Evolutionary conservation across 2,329 filamentous ascomycete genomes (phyloP).

Genomic region (Xylaria sp.): DNA sequence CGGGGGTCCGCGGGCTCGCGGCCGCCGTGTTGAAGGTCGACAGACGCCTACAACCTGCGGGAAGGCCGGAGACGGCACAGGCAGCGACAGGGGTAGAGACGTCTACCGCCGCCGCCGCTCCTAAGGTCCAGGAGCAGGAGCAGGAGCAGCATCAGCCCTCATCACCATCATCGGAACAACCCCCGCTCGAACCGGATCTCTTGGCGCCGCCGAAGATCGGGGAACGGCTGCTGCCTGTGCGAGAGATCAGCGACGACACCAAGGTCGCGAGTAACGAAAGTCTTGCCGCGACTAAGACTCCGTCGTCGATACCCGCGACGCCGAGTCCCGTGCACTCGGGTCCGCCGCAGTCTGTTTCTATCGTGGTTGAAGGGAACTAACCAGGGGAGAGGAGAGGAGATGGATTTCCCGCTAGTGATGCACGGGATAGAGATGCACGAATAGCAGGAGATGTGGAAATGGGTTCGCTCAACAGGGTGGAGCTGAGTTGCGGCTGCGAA

Average conservation of each 20-base stretch:
- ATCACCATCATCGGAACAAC: constrained; percentile 10
- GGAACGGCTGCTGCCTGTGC: constrained; percentile 40
- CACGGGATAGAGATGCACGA: neutral
- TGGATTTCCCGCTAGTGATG: no score
- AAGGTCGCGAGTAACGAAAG: constrained; percentile 42
- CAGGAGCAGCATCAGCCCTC: constrained; percentile 1
- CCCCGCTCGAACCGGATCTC: constrained; percentile 32
- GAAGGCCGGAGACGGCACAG: neutral
- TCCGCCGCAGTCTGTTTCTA: neutral
- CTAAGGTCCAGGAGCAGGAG: constrained; percentile 5
- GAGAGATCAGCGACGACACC: constrained; percentile 47
- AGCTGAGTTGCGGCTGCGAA: neutral
- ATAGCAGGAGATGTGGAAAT: neutral
- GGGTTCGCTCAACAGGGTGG: neutral
- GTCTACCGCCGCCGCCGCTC: constrained; percentile 37
- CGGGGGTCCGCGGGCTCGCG: constrained; percentile 55
- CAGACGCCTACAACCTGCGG: constrained; percentile 49
- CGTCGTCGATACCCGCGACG: constrained; percentile 29
- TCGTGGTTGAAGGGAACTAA: neutral
- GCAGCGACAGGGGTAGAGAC: constrained; percentile 31
- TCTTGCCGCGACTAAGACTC: constrained; percentile 25
- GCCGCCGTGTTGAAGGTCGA: constrained; percentile 53
- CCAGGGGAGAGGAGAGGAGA: no score
- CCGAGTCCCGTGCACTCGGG: constrained; percentile 14
- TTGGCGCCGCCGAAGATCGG: constrained; percentile 38